Evolutionary conservation across 176 grass and related monocot species (phyloP).

Genomic region (Oryza nivara): DNA sequence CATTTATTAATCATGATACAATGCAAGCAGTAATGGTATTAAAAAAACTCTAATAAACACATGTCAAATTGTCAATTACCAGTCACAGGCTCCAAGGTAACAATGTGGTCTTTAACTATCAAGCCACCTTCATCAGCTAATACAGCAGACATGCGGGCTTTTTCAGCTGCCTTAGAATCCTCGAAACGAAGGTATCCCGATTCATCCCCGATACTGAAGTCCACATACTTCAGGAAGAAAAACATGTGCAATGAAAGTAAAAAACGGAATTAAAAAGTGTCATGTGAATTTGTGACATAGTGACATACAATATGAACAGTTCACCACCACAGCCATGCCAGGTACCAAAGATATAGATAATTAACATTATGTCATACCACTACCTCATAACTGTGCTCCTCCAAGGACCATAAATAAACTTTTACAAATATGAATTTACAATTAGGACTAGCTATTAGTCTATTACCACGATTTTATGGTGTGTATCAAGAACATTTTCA

Average conservation of each 20-base stretch:
- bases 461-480: not conserved
- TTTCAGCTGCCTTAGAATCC: constrained; percentile 70
- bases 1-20: not conserved
- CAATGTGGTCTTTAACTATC: constrained; percentile 62
- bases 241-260: constrained; percentile 12
- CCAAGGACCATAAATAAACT: not conserved
- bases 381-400: not conserved
- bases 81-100: constrained; percentile 63
- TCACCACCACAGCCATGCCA: not conserved
- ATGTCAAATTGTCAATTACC: constrained; percentile 38
- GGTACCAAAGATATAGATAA: not conserved
- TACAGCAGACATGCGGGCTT: constrained; percentile 58
- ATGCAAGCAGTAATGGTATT: not conserved
- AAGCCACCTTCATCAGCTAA: constrained; percentile 68
- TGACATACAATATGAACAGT: not conserved
- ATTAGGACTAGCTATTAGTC: not conserved
- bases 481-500: not conserved
- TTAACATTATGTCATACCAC: not conserved
- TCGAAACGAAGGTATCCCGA: constrained; percentile 69
- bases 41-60: not conserved
- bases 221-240: constrained; percentile 62
- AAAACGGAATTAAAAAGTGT: not conserved
- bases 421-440: constrained; percentile 9
- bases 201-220: constrained; percentile 70
- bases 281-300: not conserved